Percentiles rank a stretch among this genome's conserved stretches.
Conservation (phyloP, 345 rosid genomes). For the Iberis pinnata region DNA sequence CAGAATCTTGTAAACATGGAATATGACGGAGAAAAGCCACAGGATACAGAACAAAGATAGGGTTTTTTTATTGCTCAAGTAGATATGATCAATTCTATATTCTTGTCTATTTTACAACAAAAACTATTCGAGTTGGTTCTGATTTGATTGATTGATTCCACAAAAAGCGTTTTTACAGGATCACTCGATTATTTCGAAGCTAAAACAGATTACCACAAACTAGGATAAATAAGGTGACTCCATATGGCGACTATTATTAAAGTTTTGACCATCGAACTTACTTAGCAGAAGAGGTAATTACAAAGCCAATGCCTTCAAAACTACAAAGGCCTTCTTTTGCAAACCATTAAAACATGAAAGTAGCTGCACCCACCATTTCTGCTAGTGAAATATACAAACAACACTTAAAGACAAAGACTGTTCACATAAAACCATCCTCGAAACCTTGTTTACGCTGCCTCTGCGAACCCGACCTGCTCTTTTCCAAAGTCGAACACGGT, state of each 20-base stretch:
- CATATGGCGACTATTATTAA: conserved; percentile 3
- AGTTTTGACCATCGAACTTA: conserved; percentile 24
- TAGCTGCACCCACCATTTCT: conserved; percentile 8
- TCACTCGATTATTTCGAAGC: not conserved
- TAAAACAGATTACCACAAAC: not conserved
- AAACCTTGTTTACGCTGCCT: conserved; percentile 47
- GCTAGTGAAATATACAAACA: conserved; percentile 22
- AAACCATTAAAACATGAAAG: conserved; percentile 13
- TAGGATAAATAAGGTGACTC: conserved; percentile 8
- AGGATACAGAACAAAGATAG: conserved; percentile 17
- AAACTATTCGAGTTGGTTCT: not conserved
- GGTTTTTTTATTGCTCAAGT: not conserved
- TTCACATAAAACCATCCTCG: conserved; percentile 17
- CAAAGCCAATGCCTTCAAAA: conserved; percentile 38
- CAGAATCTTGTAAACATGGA: conserved; percentile 18
- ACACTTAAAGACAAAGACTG: conserved; percentile 20
- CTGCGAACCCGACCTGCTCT: conserved; percentile 74
- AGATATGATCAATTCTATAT: too few species aligned
- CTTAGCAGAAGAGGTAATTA: conserved; percentile 23
- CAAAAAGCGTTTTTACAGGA: not conserved
- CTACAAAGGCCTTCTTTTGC: conserved; percentile 25
- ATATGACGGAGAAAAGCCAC: conserved; percentile 2
- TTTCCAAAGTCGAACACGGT: conserved; percentile 83
- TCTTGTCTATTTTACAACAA: conserved; percentile 5
- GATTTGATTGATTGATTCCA: too few species aligned